Evolutionary conservation across 352 stramenopile genomes (phyloP).

Genomic region (Globisporangium splendens): DNA sequence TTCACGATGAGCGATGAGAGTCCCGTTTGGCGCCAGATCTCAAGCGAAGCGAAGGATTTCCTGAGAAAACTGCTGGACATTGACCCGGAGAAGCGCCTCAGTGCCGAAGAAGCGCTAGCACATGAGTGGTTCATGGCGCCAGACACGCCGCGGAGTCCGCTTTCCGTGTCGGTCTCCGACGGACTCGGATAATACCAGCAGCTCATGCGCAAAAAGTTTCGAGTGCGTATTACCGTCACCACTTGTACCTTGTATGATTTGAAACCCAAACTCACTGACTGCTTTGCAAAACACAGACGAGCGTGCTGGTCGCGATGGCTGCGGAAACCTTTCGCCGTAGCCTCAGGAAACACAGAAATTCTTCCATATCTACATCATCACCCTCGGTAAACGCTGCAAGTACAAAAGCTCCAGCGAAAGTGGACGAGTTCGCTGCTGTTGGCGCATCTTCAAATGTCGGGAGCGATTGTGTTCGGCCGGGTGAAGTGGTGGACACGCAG

Average conservation of each 20-base stretch:
- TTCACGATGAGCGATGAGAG: conserved; percentile 36
- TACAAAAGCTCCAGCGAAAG: neutral
- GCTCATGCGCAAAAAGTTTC: conserved; percentile 64
- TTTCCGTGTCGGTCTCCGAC: conserved; percentile 44
- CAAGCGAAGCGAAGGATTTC: conserved; percentile 45
- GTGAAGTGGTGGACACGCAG: too few relatives aligned
- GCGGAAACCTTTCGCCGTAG: conserved; percentile 47
- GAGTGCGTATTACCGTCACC: conserved; percentile 25
- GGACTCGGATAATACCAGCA: conserved; percentile 52
- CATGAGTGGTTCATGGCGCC: conserved; percentile 48
- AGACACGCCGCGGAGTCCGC: conserved; percentile 40
- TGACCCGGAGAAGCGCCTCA: conserved; percentile 25
- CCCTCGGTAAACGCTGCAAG: neutral
- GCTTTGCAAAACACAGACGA: conserved; percentile 28
- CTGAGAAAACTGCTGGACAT: conserved; percentile 33
- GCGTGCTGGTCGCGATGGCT: conserved; percentile 56
- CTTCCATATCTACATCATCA: neutral
- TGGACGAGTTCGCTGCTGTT: neutral
- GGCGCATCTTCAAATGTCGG: neutral
- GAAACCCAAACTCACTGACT: too few relatives aligned
- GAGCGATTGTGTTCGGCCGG: too few relatives aligned
- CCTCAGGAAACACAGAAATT: conserved; percentile 29
- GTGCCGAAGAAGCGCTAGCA: conserved; percentile 28
- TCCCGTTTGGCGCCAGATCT: conserved; percentile 43
- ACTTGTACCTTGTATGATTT: too few relatives aligned